Evolutionary conservation across 805 yeast genomes (phyloP), one percentile per base, ranked within the genome.

Genomic region (Zygosaccharomyces bisporus): DNA sequence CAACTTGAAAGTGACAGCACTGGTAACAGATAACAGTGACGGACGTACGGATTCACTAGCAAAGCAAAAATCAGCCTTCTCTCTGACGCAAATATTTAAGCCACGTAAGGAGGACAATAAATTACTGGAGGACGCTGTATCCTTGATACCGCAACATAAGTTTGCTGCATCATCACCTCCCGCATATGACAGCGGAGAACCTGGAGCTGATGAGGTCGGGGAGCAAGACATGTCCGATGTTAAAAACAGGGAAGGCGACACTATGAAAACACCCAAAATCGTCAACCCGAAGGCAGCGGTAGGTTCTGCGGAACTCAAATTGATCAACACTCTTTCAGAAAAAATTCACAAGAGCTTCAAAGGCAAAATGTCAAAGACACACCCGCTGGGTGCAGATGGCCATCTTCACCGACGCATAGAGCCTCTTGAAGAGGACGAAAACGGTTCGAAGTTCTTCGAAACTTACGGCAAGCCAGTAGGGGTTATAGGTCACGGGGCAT

Each of bases 401-500:
- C 40, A 25, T 16, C 12, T 16, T 17, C 31, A 16, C 8, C 32
- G 40, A 10, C 40, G 32, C 13, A 38, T 12, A 6, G 47, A 38
- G 34, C 46, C 36, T 19, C 13, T 30, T 23, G 43, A 39, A 37
- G 43, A 33, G 30, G 42, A 14, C 21, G 42, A 27, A 14, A 42
- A 44, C 13, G 43, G 36, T 10, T 41, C 46, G 27, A 69, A 63
- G 3, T 57, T 76, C 16, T 56, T 65, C 6, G 68, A 68, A 21
- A 77, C 72, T 51, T 78, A 77, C 52, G 83, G 83, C 23, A 71
- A 67, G 44, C 67, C 74, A 18, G 66, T 71, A 44, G 80, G 80
- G 6, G 63, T 73, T 24, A 74, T 80, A 46, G 98, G 98, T 16
- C 89, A 90, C 61, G 99, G 98, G 35, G 95, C 97, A 0, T 91